Percentiles rank a stretch among this genome's conserved stretches.
Conservation (phyloP, 345 rosid species). For the Eucalyptus sp. region DNA sequence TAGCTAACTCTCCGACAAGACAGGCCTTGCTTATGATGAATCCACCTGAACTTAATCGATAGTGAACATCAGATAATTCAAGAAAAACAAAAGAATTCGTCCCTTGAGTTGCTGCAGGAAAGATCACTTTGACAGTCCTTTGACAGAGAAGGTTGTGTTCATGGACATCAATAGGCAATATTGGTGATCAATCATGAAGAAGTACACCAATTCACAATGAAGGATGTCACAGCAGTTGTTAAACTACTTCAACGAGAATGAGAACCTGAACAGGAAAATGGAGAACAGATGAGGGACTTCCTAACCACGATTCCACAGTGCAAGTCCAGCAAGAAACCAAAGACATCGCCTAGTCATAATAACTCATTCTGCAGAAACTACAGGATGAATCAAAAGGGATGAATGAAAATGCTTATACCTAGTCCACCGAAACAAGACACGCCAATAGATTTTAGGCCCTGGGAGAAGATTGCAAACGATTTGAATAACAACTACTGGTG, state of each 20-base stretch:
- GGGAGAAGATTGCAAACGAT: background rate
- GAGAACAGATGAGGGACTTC: background rate
- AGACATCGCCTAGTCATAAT: background rate
- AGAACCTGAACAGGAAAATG: background rate
- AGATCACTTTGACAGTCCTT: background rate
- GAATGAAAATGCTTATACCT: background rate
- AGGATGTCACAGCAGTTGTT: background rate
- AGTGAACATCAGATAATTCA: background rate
- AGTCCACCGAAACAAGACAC: background rate
- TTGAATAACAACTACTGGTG: background rate
- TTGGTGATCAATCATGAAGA: background rate
- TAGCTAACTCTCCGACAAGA: background rate
- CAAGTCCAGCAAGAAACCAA: background rate
- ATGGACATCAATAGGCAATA: background rate
- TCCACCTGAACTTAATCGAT: background rate
- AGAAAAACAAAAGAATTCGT: background rate
- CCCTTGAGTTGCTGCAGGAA: background rate
- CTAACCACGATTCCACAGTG: background rate
- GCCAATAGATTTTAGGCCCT: background rate
- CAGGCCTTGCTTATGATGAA: background rate
- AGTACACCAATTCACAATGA: background rate
- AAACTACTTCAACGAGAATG: background rate
- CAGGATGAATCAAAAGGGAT: background rate
- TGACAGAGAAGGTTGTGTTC: background rate
- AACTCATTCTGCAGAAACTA: background rate